Conservation (phyloP, 2,329 filamentous ascomycete genomes). For the Calonectria pseudoturangicola region DNA sequence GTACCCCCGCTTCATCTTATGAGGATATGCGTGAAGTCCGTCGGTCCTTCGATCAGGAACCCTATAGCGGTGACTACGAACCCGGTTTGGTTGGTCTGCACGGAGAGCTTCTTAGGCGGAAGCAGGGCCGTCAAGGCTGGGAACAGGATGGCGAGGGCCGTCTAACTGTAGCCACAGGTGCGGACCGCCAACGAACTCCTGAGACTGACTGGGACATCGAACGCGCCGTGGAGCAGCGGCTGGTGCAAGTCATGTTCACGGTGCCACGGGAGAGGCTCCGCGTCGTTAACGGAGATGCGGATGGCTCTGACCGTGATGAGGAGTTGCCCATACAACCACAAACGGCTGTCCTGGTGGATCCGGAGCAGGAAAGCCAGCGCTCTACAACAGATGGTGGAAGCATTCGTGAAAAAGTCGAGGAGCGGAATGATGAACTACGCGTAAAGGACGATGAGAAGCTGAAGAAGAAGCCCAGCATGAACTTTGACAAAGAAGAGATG, state of each 20-base stretch:
- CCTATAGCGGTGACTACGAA: conserved; percentile 66
- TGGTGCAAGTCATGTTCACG: conserved; percentile 93
- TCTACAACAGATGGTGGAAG: conserved; percentile 33
- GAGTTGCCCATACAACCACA: conserved; percentile 56
- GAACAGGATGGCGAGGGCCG: conserved; percentile 59
- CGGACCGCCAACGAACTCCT: conserved; percentile 27
- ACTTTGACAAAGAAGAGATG: conserved; percentile 24
- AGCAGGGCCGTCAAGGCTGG: conserved; percentile 75
- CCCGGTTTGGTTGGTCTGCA: conserved; percentile 65
- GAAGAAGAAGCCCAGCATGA: conserved; percentile 39
- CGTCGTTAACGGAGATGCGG: conserved; percentile 88
- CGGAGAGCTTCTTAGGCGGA: conserved; percentile 71
- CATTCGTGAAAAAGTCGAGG: conserved; percentile 39
- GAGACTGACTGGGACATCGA: conserved; percentile 88
- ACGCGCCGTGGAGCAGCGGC: conserved; percentile 79
- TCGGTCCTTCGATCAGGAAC: conserved; percentile 59
- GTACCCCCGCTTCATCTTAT: conserved; percentile 52
- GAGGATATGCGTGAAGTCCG: conserved; percentile 56
- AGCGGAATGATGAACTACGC: conserved; percentile 29
- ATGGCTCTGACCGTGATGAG: conserved; percentile 56
- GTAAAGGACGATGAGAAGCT: conserved; percentile 39
- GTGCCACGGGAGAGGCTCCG: conserved; percentile 89
- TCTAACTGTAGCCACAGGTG: conserved; percentile 32
- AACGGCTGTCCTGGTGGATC: conserved; percentile 65
- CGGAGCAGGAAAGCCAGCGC: conserved; percentile 55